Evolutionary conservation across 1,284 basidiomycete species (phyloP).

Genomic region (Tetrapyrgos nigripes): DNA sequence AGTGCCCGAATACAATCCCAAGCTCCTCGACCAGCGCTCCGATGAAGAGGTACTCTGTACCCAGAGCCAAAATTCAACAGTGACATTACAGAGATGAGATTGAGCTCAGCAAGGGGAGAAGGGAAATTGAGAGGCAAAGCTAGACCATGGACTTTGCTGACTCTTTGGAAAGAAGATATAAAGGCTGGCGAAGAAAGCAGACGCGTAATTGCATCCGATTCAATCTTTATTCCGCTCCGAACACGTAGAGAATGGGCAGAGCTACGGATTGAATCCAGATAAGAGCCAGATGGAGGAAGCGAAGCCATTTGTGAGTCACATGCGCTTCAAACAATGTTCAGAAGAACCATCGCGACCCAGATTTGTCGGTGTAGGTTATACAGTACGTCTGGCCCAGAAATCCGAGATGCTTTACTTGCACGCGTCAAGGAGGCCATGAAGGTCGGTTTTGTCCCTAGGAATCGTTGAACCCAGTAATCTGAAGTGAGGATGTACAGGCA

Average conservation of each 20-base stretch:
- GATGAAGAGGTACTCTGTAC: constrained; percentile 75
- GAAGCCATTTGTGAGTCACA: constrained; percentile 20
- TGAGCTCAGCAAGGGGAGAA: constrained; percentile 72
- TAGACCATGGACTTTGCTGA: constrained; percentile 69
- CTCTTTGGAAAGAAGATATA: constrained; percentile 63
- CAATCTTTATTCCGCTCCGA: constrained; percentile 60
- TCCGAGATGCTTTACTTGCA: constrained; percentile 49
- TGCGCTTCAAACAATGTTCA: constrained; percentile 2
- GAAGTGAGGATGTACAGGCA: constrained; percentile 38
- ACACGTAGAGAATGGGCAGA: constrained; percentile 55
- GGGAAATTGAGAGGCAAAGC: constrained; percentile 81
- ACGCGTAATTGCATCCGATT: constrained; percentile 58
- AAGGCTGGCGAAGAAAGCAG: constrained; percentile 72
- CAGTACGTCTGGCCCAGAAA: constrained; percentile 36
- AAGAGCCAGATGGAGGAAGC: constrained; percentile 53
- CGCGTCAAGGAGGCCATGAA: constrained; percentile 70
- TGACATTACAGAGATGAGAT: constrained; percentile 73
- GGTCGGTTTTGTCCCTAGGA: constrained; percentile 43
- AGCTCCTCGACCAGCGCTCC: constrained; percentile 74
- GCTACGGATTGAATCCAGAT: constrained; percentile 55
- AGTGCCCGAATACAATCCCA: constrained; percentile 82
- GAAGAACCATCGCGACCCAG: neutral
- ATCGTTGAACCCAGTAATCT: neutral
- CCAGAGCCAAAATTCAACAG: constrained; percentile 85
- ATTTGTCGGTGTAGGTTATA: neutral